A percentile compares a stretch with the other conserved stretches of the same genome.
phyloP scores from a whole-genome alignment of 371 early-diverging fungal species.

The Batrachochytrium dendrobatidis region DNA sequence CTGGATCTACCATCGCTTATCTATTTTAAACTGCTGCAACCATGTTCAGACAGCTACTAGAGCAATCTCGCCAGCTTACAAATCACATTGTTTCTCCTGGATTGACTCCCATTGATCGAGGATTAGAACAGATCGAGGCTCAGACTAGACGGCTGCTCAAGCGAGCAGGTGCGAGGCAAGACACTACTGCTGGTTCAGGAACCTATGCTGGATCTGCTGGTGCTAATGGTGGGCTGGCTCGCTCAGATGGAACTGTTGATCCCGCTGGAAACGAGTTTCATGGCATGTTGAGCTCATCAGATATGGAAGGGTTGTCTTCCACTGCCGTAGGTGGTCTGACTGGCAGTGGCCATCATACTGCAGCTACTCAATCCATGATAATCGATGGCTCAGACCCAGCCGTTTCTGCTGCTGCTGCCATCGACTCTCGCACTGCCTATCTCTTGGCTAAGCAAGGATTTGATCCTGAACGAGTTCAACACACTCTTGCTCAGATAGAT shows the following conservation, averaged over 20 bases:
- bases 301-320: neutral
- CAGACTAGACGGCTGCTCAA: slow-evolving; percentile 60
- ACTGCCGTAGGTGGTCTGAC: neutral
- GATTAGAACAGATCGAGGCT: slow-evolving; percentile 67
- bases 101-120: slow-evolving; percentile 62
- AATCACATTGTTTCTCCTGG: slow-evolving; percentile 47
- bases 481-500: slow-evolving; percentile 49
- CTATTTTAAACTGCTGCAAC: too few species aligned
- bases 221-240: neutral
- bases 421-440: slow-evolving; percentile 32
- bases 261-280: too few species aligned
- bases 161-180: slow-evolving; percentile 6
- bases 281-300: too few species aligned
- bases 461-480: slow-evolving; percentile 57
- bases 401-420: neutral
- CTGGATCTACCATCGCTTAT: too few species aligned
- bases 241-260: neutral
- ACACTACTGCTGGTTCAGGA: neutral
- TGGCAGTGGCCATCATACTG: too few species aligned
- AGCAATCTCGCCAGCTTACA: slow-evolving; percentile 62
- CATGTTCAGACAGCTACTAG: slow-evolving; percentile 38
- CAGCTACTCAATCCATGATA: too few species aligned
- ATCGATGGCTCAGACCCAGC: too few species aligned
- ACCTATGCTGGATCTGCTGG: neutral
- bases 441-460: slow-evolving; percentile 68